Evolutionary conservation across 2,329 filamentous ascomycete species (phyloP).

Genomic region (Magnaporthiopsis incrustans): DNA sequence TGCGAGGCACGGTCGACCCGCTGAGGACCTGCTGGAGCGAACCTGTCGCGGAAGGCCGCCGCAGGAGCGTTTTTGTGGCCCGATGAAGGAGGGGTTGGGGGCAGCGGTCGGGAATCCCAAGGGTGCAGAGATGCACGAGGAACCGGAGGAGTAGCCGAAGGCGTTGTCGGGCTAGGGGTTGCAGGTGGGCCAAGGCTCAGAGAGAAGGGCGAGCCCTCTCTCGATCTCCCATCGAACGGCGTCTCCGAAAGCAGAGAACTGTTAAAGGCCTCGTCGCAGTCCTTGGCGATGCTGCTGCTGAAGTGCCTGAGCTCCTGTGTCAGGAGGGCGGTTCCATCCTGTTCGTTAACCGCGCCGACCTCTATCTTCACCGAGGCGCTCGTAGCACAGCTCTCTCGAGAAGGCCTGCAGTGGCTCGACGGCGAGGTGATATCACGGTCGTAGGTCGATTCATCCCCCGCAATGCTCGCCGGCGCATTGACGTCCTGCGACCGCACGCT

Average conservation of each 20-base stretch:
- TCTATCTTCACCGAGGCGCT: conserved; percentile 5
- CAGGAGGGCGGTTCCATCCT: conserved; percentile 29
- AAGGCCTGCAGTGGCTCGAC: conserved; percentile 10
- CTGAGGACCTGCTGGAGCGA: background rate
- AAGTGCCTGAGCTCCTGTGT: conserved; percentile 75
- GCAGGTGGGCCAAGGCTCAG: conserved; percentile 28
- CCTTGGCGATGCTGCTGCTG: conserved; percentile 76
- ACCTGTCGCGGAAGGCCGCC: background rate
- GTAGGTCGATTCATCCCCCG: conserved; percentile 20
- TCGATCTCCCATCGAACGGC: conserved; percentile 12
- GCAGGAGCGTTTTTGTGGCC: background rate
- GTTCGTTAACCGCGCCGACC: background rate
- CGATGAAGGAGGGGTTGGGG: conserved; percentile 33
- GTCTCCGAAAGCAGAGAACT: conserved; percentile 39
- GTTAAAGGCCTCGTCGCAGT: conserved; percentile 89
- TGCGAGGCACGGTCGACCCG: background rate
- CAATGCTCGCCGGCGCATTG: conserved; percentile 15
- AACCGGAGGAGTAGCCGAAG: conserved; percentile 4
- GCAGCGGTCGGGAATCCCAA: conserved; percentile 43
- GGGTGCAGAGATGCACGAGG: conserved; percentile 10
- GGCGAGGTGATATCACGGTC: conserved; percentile 17
- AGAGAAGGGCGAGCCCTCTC: conserved; percentile 34
- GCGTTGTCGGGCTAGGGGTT: conserved; percentile 8
- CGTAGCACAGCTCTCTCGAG: conserved; percentile 9
- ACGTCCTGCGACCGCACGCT: conserved; percentile 9